Evolutionary conservation across 805 yeast species (phyloP).

Genomic region (Saccharomycopsis javanensis): DNA sequence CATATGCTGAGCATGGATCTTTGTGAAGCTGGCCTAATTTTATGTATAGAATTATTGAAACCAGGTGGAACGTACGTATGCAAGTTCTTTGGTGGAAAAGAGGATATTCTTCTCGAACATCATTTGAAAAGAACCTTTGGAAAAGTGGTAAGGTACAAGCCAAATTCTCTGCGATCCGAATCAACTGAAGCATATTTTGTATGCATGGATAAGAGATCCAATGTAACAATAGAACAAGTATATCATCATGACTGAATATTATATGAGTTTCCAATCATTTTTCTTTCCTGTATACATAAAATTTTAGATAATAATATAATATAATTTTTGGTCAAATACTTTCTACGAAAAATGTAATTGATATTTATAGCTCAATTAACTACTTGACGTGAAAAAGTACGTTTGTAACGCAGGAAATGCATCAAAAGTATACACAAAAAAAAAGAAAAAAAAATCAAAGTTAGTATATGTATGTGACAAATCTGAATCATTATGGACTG

Average conservation of each 20-base stretch:
- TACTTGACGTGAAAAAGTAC: no score
- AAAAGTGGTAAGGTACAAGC: constrained; percentile 63
- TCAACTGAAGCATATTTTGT: constrained; percentile 80
- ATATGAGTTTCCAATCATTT: background rate
- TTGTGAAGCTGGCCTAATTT: constrained; percentile 81
- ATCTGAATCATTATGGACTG: background rate
- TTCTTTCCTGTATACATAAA: no score
- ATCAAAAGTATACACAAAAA: no score
- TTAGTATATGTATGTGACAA: no score
- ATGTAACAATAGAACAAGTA: constrained; percentile 32
- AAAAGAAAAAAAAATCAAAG: no score
- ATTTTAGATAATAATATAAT: no score
- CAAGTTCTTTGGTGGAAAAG: constrained; percentile 78
- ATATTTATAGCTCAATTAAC: no score
- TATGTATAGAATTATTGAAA: constrained; percentile 61
- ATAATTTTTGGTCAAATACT: background rate
- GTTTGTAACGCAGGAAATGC: background rate
- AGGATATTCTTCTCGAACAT: constrained; percentile 54
- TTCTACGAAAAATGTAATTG: background rate
- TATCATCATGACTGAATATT: constrained; percentile 19
- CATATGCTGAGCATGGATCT: constrained; percentile 64
- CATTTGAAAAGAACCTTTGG: constrained; percentile 50
- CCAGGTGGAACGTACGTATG: constrained; percentile 69
- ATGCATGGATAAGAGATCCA: constrained; percentile 40
- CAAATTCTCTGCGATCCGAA: constrained; percentile 67